Percentiles rank a stretch among this genome's conserved stretches.
Evolutionary conservation across 192 early-diverging fungal species (phyloP).

Genomic region (Mortierella hygrophila): DNA sequence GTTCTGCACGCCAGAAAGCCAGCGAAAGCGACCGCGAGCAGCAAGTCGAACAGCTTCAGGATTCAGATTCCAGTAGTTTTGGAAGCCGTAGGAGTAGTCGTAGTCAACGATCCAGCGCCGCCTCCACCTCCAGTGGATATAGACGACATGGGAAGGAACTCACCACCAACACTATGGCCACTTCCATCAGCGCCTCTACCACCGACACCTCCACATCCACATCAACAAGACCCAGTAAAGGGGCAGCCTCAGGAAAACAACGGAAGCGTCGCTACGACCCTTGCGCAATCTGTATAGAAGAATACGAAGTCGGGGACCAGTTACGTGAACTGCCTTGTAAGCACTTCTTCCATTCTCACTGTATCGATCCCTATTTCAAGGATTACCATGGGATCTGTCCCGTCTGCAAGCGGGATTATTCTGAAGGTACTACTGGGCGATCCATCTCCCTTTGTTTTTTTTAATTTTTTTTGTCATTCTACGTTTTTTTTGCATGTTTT

Average conservation of each 20-base stretch:
- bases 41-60: conserved; percentile 18
- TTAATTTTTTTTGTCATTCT: background rate
- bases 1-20: background rate
- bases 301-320: conserved; percentile 64
- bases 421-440: conserved; percentile 21
- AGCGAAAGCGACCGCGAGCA: background rate
- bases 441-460: background rate
- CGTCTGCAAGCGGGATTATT: conserved; percentile 59
- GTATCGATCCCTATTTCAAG: conserved; percentile 68
- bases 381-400: conserved; percentile 64
- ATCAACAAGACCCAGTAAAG: background rate
- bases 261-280: conserved; percentile 42
- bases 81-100: background rate
- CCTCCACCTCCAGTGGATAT: background rate
- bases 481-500: background rate
- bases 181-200: background rate
- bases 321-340: conserved; percentile 65
- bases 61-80: background rate
- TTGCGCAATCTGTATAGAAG: conserved; percentile 69
- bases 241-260: background rate
- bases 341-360: conserved; percentile 69
- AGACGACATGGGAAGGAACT: background rate
- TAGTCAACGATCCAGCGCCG: background rate
- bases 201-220: background rate
- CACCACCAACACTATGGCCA: background rate